phyloP scores from a whole-genome alignment of 140 eudicot species.

The Anethum foeniculum region DNA sequence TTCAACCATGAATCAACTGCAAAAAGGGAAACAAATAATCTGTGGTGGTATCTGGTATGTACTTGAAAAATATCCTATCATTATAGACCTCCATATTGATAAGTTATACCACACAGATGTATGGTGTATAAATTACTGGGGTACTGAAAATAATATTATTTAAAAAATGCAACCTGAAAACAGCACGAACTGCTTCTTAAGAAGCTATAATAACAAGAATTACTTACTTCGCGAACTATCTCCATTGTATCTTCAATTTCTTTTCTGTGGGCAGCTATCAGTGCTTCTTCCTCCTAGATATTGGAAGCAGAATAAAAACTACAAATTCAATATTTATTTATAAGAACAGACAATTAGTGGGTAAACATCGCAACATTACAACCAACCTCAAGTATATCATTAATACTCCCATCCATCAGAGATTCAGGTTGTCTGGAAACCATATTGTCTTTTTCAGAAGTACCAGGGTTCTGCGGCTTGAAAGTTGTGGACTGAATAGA shows the following conservation, averaged over 20 bases:
- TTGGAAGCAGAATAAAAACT: not conserved
- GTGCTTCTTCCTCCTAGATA: constrained; percentile 92
- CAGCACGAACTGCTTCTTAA: not conserved
- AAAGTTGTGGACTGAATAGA: constrained; percentile 30
- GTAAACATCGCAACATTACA: not conserved
- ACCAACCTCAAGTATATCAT: constrained; percentile 82
- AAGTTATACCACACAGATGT: not conserved
- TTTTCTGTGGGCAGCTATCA: constrained; percentile 88
- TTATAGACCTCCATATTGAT: not conserved
- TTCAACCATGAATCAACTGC: not conserved
- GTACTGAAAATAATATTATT: not conserved
- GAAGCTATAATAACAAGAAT: not conserved
- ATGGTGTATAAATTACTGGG: not conserved
- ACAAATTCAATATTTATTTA: constrained; percentile 5
- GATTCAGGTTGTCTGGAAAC: constrained; percentile 44
- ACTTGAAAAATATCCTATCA: not conserved
- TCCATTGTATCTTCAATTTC: constrained; percentile 98
- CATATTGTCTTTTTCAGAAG: constrained; percentile 27
- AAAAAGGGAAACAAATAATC: not conserved
- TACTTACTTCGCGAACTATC: constrained; percentile 88
- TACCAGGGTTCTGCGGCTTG: constrained; percentile 47
- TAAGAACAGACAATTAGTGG: not conserved
- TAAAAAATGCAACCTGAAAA: not conserved
- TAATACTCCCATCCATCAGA: constrained; percentile 51
- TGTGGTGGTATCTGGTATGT: not conserved